Percentiles rank a stretch among this genome's conserved stretches.
Evolutionary conservation across 1,284 basidiomycete genomes (phyloP).

Genomic region (Grifola frondosa): DNA sequence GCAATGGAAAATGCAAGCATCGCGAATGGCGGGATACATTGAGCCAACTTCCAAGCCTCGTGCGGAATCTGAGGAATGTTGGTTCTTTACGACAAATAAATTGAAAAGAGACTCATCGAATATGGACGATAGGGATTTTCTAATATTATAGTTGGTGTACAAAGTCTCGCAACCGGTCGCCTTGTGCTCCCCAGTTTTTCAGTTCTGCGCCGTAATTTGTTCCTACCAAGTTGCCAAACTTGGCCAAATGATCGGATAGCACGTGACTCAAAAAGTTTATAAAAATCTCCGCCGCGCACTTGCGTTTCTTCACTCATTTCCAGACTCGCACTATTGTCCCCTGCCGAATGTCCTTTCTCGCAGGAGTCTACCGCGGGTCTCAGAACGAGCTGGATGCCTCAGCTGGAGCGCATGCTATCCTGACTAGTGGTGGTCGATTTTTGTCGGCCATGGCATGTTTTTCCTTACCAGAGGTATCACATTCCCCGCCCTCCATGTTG

Average conservation of each 20-base stretch:
- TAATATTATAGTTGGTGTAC: too few relatives aligned
- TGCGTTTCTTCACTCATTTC: slow-evolving; percentile 37
- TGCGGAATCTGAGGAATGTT: too few relatives aligned
- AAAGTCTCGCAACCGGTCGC: too few relatives aligned
- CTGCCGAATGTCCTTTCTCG: slow-evolving; percentile 38
- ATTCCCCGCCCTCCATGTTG: neutral
- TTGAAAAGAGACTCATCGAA: too few relatives aligned
- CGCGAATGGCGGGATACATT: too few relatives aligned
- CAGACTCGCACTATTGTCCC: slow-evolving; percentile 54
- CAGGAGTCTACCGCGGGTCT: slow-evolving; percentile 54
- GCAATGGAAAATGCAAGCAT: too few relatives aligned
- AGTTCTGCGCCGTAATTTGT: too few relatives aligned
- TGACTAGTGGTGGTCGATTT: slow-evolving; percentile 13
- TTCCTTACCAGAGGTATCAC: slow-evolving; percentile 50
- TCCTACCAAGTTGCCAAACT: slow-evolving; percentile 7
- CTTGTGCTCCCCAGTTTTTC: too few relatives aligned
- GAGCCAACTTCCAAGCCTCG: too few relatives aligned
- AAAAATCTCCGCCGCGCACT: slow-evolving; percentile 3
- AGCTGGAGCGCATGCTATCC: slow-evolving; percentile 45
- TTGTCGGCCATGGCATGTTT: slow-evolving; percentile 42
- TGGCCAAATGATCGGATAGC: slow-evolving; percentile 7
- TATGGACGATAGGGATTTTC: too few relatives aligned
- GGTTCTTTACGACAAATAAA: too few relatives aligned
- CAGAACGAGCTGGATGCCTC: slow-evolving; percentile 36
- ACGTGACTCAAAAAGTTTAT: slow-evolving; percentile 4